A percentile compares a stretch with the other conserved stretches of the same genome.
Conservation (phyloP, 345 rosid genomes). For the Eucalyptus marginata region DNA sequence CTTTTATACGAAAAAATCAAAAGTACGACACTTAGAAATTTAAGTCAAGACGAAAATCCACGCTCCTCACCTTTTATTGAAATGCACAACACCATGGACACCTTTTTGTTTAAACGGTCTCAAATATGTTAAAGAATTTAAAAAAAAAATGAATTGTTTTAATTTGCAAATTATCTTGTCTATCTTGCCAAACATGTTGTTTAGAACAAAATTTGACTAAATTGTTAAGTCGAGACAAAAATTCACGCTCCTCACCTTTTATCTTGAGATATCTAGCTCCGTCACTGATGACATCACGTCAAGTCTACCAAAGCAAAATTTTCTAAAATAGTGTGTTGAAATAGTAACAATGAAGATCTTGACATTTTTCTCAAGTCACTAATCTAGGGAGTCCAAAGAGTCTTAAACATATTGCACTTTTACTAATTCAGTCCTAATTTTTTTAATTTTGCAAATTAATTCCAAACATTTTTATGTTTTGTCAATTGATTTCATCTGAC, state of each 20-base stretch:
- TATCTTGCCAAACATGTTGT: background rate
- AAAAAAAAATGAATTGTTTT: background rate
- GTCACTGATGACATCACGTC: accelerated
- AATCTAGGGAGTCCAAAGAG: background rate
- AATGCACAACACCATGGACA: background rate
- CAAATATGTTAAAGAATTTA: background rate
- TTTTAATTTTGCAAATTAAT: background rate
- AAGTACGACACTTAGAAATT: background rate
- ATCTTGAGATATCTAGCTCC: background rate
- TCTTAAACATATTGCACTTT: background rate
- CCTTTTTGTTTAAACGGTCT: background rate
- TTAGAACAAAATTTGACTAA: background rate
- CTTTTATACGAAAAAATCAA: background rate
- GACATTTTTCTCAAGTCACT: background rate
- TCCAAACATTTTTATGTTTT: background rate
- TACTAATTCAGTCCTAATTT: background rate
- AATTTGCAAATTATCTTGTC: background rate
- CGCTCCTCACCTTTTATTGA: background rate
- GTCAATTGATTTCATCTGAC: background rate
- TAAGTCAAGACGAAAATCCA: background rate
- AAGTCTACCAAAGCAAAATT: background rate
- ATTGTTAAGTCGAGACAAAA: background rate
- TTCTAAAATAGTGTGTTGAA: background rate
- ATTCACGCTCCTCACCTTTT: background rate
- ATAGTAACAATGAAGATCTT: background rate